phyloP scores from a whole-genome alignment of 2,329 filamentous ascomycete genomes.

The Diplodia seriata region DNA sequence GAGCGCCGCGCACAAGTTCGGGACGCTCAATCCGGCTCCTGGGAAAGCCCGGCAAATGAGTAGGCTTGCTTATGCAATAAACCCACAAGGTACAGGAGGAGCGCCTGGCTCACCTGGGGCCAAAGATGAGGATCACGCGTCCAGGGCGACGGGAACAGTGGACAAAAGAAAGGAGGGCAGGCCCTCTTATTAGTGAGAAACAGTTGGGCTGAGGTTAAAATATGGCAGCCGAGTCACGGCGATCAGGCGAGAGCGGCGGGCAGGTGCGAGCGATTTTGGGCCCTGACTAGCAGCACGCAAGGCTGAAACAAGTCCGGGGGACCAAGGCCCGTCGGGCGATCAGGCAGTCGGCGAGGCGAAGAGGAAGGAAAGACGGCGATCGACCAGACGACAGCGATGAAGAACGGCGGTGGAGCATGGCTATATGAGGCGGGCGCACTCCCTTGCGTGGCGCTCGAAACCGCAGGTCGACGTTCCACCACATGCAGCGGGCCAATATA shows the following conservation, averaged over 20 bases:
- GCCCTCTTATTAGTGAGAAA: neutral
- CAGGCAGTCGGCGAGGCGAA: slow-evolving; percentile 11
- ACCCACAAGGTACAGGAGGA: neutral
- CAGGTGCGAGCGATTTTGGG: neutral
- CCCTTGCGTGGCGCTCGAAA: slow-evolving; percentile 20
- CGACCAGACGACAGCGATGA: neutral
- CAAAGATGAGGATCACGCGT: neutral
- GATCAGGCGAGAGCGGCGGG: slow-evolving; percentile 1
- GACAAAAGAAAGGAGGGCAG: neutral
- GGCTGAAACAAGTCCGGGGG: slow-evolving; percentile 31
- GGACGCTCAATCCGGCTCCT: neutral
- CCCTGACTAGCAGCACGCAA: slow-evolving; percentile 8
- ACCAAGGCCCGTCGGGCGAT: slow-evolving; percentile 7
- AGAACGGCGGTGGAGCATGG: neutral
- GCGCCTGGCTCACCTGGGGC: slow-evolving; percentile 3
- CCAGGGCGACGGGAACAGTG: neutral
- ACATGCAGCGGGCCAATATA: slow-evolving; percentile 18
- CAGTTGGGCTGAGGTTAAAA: slow-evolving; percentile 16
- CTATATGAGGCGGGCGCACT: slow-evolving; percentile 4
- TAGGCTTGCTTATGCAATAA: slow-evolving; percentile 9
- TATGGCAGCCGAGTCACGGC: neutral
- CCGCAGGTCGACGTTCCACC: slow-evolving; percentile 20
- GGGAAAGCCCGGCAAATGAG: neutral
- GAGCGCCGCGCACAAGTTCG: neutral
- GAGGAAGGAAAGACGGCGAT: slow-evolving; percentile 22